Base-by-base conservation (phyloP, 208 protist species). In the Trypanosoma cruzi region DNA sequence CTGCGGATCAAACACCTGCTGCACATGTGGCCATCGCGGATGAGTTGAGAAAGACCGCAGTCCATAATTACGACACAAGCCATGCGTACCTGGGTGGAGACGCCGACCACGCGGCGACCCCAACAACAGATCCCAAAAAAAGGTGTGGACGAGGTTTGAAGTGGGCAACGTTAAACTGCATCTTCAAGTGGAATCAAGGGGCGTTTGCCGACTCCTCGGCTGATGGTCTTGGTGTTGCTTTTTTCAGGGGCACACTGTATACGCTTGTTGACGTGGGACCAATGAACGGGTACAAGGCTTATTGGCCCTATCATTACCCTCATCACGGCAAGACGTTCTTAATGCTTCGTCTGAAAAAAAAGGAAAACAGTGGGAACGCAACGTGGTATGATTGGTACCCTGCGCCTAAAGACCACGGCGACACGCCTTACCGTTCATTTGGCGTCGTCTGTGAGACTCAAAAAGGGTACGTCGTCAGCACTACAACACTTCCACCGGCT, bases 61-160 rank as follows among this genome's bases (percentile, higher is more conserved):
- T 22, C 14, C 5, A 4, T 4, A 50, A 63, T 0, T 1, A 44
- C 28, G 6, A 48, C 20, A 34, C 20, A 48, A 36, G 4, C 22
- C 16, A 32, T 40, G 18, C 58, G 2, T 63, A 52, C 58, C 48
- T 63, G 34, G 58, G 58, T 13, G 58, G 58, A 1, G 58, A 63
- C 46, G 58, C 40, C 5, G 24, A 26, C 16, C 28, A 61, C 56
- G 36, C 32, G 6, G 32, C 18, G n/a, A n/a, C n/a, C n/a, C n/a
- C n/a, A n/a, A n/a, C n/a, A n/a, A n/a, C n/a, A n/a, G n/a, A n/a
- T n/a, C n/a, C n/a, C n/a, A n/a, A n/a, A n/a, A n/a, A n/a, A n/a
- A n/a, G n/a, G n/a, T n/a, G n/a, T n/a, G n/a, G n/a, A n/a, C n/a
- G n/a, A n/a, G n/a, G n/a, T n/a, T n/a, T n/a, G n/a, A n/a, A n/a